Base-by-base conservation (phyloP, 306 rosid genomes). In the Senna tora region DNA sequence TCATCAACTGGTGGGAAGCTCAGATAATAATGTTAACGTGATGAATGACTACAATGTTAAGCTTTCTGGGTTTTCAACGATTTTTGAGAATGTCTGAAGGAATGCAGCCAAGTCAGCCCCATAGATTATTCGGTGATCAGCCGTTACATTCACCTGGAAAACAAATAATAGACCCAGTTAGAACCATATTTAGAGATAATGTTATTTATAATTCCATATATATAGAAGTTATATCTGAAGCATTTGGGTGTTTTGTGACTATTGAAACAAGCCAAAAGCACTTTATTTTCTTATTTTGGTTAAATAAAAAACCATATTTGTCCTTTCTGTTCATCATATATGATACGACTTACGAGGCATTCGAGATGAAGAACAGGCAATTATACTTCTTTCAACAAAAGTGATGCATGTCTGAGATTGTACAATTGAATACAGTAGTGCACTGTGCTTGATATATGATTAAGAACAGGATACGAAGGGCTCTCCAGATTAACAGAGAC, bases 101-200 rank as follows among this genome's bases (percentile, higher is more conserved):
- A 92, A 92, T 74, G 90, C 90, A 21, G 97, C 97, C 89, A 92
- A 83, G 75, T 89, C 96, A 32, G 97, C 97, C 54, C 97, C 97
- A 51, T 92, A 92, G 55, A 92, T 76, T 67, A 92, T 80, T 58
- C 96, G 87, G 87, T 92, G 97, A 87, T 92, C 97, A 25, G 93
- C 93, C 1, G 97, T 92, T 67, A 92, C 97, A 67, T 92, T 92
- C 84, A 92, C 97, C 97, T 92, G 90, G 75, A 57, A 82, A 87
- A 62, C 67, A 47, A 63, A 69, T 41, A 67, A 71, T 16, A 54
- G 36, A n/a, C 46, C 60, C 71, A 38, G 71, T 42, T 13, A 21
- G 41, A 66, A n/a, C 16, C 70, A 47, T 15, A 15, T 25, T 32
- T 9, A 41, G 13, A 65, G 12, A 51, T 8, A 16, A 61, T n/a